These are phyloP conservation scores for Rhododendron vialii DNA, from an alignment of 148 eudicot genomes.

Conservation along the genomic window DNA sequence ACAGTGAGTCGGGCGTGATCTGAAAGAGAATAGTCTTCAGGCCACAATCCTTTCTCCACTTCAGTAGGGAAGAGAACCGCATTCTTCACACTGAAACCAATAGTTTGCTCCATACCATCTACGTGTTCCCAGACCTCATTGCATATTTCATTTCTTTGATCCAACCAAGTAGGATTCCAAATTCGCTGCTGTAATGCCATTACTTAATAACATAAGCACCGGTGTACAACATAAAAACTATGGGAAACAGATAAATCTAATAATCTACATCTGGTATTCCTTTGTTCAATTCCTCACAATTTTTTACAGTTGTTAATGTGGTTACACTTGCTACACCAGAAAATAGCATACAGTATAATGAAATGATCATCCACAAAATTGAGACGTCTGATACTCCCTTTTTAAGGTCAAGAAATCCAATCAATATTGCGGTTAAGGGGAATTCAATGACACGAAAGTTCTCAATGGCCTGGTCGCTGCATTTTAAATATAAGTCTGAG, in stretches of 20 bases:
- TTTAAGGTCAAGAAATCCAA: background rate
- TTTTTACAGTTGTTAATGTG: background rate
- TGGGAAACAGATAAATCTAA: background rate
- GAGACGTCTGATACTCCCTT: background rate
- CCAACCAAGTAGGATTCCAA: conserved; percentile 61
- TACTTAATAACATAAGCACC: conserved; percentile 4
- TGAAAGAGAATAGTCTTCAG: conserved; percentile 91
- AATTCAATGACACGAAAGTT: background rate
- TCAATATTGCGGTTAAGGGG: background rate
- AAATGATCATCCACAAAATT: background rate
- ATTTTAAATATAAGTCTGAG: background rate
- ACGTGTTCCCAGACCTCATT: conserved; percentile 33
- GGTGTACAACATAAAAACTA: background rate
- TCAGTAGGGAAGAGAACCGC: conserved; percentile 94
- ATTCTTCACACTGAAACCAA: conserved; percentile 87
- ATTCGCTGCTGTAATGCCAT: conserved; percentile 58
- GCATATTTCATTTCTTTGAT: conserved; percentile 30
- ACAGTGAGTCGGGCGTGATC: conserved; percentile 98
- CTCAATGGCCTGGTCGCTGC: background rate
- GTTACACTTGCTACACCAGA: background rate
- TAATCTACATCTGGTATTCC: background rate
- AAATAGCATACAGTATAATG: background rate
- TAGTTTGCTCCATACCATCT: conserved; percentile 39
- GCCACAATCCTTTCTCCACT: conserved; percentile 98
- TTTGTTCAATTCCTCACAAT: background rate